Base-by-base conservation (phyloP, 202 grass and related monocot species). In the Eragrostis tef region DNA sequence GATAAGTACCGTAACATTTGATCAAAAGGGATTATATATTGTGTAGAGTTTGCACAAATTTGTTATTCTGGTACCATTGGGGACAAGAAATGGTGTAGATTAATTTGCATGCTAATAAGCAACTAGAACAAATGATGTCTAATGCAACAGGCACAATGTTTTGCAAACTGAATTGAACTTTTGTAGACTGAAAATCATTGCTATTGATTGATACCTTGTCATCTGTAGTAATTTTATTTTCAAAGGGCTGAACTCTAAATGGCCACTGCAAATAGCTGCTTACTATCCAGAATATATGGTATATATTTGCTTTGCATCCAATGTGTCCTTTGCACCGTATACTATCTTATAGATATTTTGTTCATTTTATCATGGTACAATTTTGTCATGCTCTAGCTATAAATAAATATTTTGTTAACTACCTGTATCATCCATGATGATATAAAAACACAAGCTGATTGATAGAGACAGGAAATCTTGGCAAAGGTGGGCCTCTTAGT, bases 391-490 rank as follows among this genome's bases (percentile, higher is more conserved):
- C 1, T 53, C 17, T 53, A 17, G 5, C 42, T 82, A n/a, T n/a
- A n/a, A n/a, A n/a, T 4, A 70, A 22, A 59, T 44, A 24, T 6
- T 47, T 47, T 53, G 17, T 19, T 62, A 24, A 56, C 3, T 12
- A 45, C 45, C 16, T 45, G 45, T 63, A n/a, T 20, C 46, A 60
- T 69, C 20, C 67, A 70, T 59, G 41, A 54, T 71, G 24, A 20
- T 60, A 47, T 47, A 44, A 14, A 45, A 69, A 45, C 10, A 25
- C 20, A 46, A 71, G 24, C 21, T 46, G 66, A 60, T 81, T 52
- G 7, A 15, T n/a, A 80, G 14, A 57, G 66, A 67, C 44, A 50
- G 7, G 13, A 51, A 74, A 54, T 22, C 29, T 88, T 98, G 78
- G n/a, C n/a, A n/a, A n/a, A n/a, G n/a, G n/a, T n/a, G n/a, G n/a